phyloP scores from a whole-genome alignment of 148 eudicot genomes.

The Linanthus parryae region DNA sequence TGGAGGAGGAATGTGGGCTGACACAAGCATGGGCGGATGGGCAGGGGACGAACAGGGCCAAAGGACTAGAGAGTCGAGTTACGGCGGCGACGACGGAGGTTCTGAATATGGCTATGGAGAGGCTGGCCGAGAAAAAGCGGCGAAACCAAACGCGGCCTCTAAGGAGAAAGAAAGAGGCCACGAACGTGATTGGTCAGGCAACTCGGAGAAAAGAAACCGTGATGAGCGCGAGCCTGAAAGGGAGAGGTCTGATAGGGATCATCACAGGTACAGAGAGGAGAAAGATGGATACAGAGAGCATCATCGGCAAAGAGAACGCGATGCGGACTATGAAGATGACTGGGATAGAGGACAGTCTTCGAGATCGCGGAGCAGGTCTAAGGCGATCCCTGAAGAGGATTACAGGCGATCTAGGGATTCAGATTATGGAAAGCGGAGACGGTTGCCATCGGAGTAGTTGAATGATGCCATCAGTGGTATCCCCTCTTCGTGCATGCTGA shows the following conservation, averaged over 20 bases:
- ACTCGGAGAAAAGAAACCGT: constrained; percentile 66
- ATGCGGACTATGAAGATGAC: constrained; percentile 62
- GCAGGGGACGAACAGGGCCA: constrained; percentile 66
- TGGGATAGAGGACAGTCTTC: constrained; percentile 76
- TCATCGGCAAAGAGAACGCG: constrained; percentile 61
- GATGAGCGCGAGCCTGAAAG: constrained; percentile 71
- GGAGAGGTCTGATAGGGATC: constrained; percentile 67
- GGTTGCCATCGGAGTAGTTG: constrained; percentile 57
- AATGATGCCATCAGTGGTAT: constrained; percentile 3
- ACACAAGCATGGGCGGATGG: constrained; percentile 68
- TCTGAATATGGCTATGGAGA: constrained; percentile 83
- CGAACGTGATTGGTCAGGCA: constrained; percentile 69
- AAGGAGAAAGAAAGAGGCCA: constrained; percentile 68
- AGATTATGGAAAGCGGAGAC: constrained; percentile 87
- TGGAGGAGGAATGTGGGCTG: constrained; percentile 81
- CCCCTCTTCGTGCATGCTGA: constrained; percentile 6
- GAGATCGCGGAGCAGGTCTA: constrained; percentile 75
- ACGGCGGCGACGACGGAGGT: constrained; percentile 84
- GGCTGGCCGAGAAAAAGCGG: constrained; percentile 54
- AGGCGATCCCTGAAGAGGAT: constrained; percentile 62
- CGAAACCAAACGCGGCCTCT: constrained; percentile 45
- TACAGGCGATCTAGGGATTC: constrained; percentile 77
- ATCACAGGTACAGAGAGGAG: constrained; percentile 60
- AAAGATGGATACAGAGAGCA: constrained; percentile 61
- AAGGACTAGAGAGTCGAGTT: constrained; percentile 75